A percentile compares a stretch with the other conserved stretches of the same genome.
phyloP scores from a whole-genome alignment of 2,329 filamentous ascomycete genomes.

The Pseudocercospora macadamiae region DNA sequence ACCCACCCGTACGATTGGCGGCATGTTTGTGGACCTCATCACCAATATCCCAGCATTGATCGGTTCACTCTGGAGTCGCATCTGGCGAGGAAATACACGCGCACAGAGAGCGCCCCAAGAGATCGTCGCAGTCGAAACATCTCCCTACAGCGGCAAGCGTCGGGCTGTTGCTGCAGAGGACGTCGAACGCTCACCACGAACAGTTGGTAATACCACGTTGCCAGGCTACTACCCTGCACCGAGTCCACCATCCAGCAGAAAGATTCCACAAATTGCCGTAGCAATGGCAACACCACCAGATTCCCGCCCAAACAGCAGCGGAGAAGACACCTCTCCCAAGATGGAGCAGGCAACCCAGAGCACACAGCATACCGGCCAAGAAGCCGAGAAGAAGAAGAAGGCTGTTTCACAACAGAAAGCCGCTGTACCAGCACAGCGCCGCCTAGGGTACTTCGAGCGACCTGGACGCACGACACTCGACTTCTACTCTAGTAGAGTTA shows the following conservation, averaged over 20 bases:
- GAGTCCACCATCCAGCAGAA: not conserved
- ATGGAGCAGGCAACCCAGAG: too few species aligned
- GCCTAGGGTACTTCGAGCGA: not conserved
- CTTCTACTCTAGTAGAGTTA: not conserved
- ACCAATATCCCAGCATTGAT: constrained; percentile 2
- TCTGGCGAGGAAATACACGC: not conserved
- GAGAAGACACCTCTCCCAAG: not conserved
- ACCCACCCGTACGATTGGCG: constrained; percentile 3
- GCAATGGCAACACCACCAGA: constrained; percentile 20
- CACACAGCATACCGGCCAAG: too few species aligned
- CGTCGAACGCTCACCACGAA: constrained; percentile 8
- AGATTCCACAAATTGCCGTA: not conserved
- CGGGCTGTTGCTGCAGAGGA: constrained; percentile 23
- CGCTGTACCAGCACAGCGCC: not conserved
- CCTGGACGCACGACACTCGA: constrained; percentile 1
- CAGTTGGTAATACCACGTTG: constrained; percentile 1
- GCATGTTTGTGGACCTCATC: constrained; percentile 4
- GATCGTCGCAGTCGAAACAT: constrained; percentile 21
- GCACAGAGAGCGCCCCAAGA: constrained; percentile 14
- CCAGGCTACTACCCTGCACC: constrained; percentile 15
- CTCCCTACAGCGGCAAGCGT: constrained; percentile 19
- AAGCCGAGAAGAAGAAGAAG: too few species aligned
- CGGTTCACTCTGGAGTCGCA: not conserved
- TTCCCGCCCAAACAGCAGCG: constrained; percentile 18
- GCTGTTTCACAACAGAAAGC: not conserved